Percentiles rank a stretch among this genome's conserved stretches.
Evolutionary conservation across 768 basidiomycete species (phyloP).

Genomic region (Termitomyces sp.): DNA sequence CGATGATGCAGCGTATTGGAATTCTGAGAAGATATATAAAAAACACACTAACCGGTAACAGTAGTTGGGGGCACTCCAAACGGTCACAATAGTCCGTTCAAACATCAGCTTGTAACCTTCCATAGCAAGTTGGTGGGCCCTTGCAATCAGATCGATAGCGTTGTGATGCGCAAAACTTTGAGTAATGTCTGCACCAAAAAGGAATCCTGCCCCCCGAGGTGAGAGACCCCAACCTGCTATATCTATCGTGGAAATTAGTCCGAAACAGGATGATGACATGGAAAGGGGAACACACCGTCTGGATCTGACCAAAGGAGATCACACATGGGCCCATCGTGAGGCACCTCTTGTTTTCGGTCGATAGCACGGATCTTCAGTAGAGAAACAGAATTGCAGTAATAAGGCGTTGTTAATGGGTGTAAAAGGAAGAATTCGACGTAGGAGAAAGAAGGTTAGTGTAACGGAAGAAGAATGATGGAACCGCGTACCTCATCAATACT

Average conservation of each 20-base stretch:
- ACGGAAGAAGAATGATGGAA: conserved; percentile 1
- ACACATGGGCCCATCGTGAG: conserved; percentile 98
- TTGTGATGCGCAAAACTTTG: conserved; percentile 89
- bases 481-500: conserved; percentile 77
- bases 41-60: conserved; percentile 81
- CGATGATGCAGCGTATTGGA: not conserved
- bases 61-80: conserved; percentile 98
- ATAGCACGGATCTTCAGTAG: conserved; percentile 82
- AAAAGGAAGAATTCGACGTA: not conserved
- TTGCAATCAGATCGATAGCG: conserved; percentile 89
- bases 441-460: conserved; percentile 1
- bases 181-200: conserved; percentile 91
- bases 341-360: conserved; percentile 95
- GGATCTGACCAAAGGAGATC: conserved; percentile 99
- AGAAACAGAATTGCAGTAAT: not conserved
- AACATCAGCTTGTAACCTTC: conserved; percentile 98
- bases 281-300: conserved; percentile 57
- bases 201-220: conserved; percentile 94
- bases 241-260: conserved; percentile 38
- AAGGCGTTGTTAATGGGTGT: not conserved
- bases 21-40: not conserved
- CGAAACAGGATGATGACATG: not conserved
- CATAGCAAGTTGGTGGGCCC: conserved; percentile 98
- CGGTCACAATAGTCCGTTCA: conserved; percentile 90
- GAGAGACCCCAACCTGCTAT: conserved; percentile 95